These are phyloP conservation scores for Alternaria hordeiaustralica DNA, from an alignment of 2,329 filamentous ascomycete genomes.

Conservation along the genomic window DNA sequence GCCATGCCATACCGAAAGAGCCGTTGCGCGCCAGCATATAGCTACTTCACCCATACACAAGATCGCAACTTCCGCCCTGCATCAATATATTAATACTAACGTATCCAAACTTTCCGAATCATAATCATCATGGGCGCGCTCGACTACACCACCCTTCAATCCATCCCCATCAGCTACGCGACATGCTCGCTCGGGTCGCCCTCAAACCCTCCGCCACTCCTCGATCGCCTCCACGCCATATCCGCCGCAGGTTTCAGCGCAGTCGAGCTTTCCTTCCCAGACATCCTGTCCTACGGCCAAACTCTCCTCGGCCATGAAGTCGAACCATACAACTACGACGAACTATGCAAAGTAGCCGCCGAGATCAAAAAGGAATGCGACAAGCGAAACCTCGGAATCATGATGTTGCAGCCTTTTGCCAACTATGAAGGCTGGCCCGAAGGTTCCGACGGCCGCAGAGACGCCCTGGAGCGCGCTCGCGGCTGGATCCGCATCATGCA, in stretches of 20 bases:
- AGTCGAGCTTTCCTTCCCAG: constrained; percentile 77
- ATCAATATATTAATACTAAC: not conserved
- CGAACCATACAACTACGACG: constrained; percentile 64
- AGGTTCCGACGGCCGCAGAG: constrained; percentile 63
- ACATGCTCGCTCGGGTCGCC: constrained; percentile 61
- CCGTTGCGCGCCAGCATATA: constrained; percentile 1
- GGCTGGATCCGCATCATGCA: constrained; percentile 78
- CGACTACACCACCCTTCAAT: constrained; percentile 43
- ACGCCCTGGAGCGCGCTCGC: constrained; percentile 67
- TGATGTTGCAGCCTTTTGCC: constrained; percentile 77
- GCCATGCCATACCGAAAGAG: constrained; percentile 21
- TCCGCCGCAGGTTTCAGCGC: constrained; percentile 69
- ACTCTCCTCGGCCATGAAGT: constrained; percentile 60
- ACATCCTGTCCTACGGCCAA: constrained; percentile 69
- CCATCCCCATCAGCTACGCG: constrained; percentile 61
- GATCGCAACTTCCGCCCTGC: not conserved
- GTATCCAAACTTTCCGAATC: not conserved
- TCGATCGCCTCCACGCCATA: constrained; percentile 67
- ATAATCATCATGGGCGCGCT: constrained; percentile 39
- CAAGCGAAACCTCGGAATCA: constrained; percentile 63
- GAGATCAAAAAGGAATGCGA: constrained; percentile 63
- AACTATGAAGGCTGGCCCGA: constrained; percentile 78
- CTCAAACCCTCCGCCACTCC: constrained; percentile 56
- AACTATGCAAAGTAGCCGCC: constrained; percentile 61
- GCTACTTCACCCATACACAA: not conserved